Conservation (phyloP, 306 rosid species). For the Fragaria iinumae region DNA sequence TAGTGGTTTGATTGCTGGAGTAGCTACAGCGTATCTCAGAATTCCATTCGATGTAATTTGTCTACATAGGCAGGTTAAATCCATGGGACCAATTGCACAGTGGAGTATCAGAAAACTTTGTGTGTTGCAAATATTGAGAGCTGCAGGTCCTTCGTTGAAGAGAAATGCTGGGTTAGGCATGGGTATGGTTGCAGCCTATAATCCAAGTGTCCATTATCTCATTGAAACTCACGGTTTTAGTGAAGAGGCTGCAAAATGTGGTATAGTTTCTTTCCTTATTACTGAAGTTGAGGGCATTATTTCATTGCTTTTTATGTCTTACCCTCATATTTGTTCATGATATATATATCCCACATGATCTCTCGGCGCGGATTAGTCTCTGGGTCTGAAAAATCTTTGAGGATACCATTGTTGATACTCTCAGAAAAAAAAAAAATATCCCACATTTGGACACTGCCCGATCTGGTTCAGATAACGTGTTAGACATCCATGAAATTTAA, state of each 20-base stretch:
- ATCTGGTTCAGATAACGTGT: too few species aligned
- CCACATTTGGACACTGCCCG: background rate
- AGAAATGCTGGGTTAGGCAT: background rate
- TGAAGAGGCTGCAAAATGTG: background rate
- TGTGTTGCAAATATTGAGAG: background rate
- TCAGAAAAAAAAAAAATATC: background rate
- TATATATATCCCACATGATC: too few species aligned
- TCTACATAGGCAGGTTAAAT: background rate
- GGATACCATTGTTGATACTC: too few species aligned
- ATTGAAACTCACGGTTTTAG: background rate
- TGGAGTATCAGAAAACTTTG: too few species aligned
- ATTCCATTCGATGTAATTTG: background rate
- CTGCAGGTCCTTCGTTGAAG: background rate
- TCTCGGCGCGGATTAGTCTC: too few species aligned
- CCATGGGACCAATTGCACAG: background rate
- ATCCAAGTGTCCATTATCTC: background rate
- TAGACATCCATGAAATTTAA: background rate
- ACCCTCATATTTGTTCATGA: too few species aligned
- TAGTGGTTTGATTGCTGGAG: slow-evolving; percentile 10
- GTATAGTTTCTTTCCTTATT: background rate
- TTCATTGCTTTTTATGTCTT: too few species aligned
- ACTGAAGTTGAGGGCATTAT: background rate
- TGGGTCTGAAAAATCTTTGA: too few species aligned
- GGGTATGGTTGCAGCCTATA: slow-evolving; percentile 10
- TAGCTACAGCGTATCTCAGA: background rate